Evolutionary conservation across 257 asterid genomes (phyloP).

Genomic region (Solanum lycopersicoides): DNA sequence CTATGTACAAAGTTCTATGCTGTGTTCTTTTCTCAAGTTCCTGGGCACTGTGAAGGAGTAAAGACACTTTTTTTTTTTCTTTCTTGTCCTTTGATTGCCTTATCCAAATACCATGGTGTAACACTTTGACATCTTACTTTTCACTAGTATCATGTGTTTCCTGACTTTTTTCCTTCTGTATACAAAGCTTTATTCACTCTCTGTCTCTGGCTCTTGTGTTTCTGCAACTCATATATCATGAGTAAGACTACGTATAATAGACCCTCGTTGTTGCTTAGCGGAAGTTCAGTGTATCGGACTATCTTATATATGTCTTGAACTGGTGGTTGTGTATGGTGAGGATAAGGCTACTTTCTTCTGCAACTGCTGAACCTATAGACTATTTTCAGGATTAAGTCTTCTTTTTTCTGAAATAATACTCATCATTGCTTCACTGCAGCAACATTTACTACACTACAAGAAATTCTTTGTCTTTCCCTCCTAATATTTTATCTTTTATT

Average conservation of each 20-base stretch:
- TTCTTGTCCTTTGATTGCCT: constrained; percentile 20
- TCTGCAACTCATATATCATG: constrained; percentile 7
- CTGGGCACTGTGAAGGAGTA: not conserved
- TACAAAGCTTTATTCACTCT: constrained; percentile 20
- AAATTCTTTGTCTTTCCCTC: not conserved
- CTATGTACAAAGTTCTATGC: not conserved
- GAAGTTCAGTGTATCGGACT: not conserved
- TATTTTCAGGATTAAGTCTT: constrained; percentile 16
- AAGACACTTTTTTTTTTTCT: constrained; percentile 2
- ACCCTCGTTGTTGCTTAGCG: not conserved
- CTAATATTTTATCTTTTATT: not conserved
- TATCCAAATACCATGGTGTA: constrained; percentile 19
- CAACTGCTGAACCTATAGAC: constrained; percentile 15
- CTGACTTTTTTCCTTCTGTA: constrained; percentile 20
- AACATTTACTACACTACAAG: constrained; percentile 5
- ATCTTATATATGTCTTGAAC: not conserved
- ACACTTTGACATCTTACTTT: constrained; percentile 23
- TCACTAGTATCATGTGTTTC: constrained; percentile 14
- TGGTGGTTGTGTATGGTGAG: not conserved
- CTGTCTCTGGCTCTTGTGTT: constrained; percentile 24
- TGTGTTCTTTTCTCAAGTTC: not conserved
- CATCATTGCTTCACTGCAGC: constrained; percentile 63
- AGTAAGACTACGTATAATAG: not conserved
- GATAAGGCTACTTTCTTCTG: constrained; percentile 13
- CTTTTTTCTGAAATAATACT: constrained; percentile 11